Conservation (phyloP, 2,329 filamentous ascomycete genomes). For the Hypoxylon sp. region DNA sequence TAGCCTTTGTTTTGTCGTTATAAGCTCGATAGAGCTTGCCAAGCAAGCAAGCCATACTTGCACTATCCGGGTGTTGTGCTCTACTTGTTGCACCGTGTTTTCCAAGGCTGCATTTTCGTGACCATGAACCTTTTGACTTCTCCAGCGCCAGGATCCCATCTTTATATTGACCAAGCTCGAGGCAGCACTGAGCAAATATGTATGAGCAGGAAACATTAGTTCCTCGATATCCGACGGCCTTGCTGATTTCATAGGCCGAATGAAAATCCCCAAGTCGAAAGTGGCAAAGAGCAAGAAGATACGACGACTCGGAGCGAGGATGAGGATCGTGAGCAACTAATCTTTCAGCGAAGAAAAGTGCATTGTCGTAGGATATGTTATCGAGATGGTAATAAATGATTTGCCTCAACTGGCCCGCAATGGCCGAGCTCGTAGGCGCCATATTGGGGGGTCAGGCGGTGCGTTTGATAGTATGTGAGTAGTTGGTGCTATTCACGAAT, state of each 20-base stretch:
- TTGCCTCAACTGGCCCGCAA: conserved; percentile 70
- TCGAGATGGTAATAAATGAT: conserved; percentile 82
- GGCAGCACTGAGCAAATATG: conserved; percentile 90
- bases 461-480: conserved; percentile 31
- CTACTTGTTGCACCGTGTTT: conserved; percentile 84
- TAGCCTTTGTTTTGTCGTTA: conserved; percentile 85
- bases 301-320: conserved; percentile 83
- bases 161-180: conserved; percentile 81
- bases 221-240: conserved; percentile 77
- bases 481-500: conserved; percentile 46
- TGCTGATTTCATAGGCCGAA: conserved; percentile 87
- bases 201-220: conserved; percentile 89
- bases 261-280: conserved; percentile 85
- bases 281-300: conserved; percentile 88
- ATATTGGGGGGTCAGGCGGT: conserved; percentile 56
- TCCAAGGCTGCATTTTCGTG: conserved; percentile 81
- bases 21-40: conserved; percentile 90
- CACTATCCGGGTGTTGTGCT: conserved; percentile 83
- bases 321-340: conserved; percentile 88
- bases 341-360: conserved; percentile 92
- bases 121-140: conserved; percentile 83
- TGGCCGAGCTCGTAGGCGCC: conserved; percentile 67
- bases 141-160: conserved; percentile 89
- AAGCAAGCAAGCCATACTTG: conserved; percentile 85
- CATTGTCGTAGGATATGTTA: conserved; percentile 89